Conservation (phyloP, 2,329 filamentous ascomycete genomes). For the Neonectria hederae region DNA sequence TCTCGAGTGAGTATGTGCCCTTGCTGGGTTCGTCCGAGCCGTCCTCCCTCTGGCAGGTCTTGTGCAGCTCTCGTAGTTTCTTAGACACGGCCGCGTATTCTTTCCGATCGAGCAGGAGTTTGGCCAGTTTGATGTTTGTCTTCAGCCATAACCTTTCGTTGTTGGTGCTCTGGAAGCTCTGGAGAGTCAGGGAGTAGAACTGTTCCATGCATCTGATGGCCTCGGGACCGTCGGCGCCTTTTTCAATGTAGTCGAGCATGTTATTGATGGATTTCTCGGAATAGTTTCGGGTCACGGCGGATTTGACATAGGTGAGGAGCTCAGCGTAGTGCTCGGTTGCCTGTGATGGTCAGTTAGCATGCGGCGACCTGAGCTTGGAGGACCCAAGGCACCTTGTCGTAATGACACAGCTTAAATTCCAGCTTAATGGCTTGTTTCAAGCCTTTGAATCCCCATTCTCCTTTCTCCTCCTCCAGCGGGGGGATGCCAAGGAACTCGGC, state of each 20-base stretch:
- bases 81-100: constrained; percentile 82
- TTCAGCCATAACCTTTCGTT: constrained; percentile 98
- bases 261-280: constrained; percentile 99
- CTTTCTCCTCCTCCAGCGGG: constrained; percentile 85
- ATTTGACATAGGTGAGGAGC: constrained; percentile 96
- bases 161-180: constrained; percentile 96
- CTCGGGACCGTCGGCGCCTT: constrained; percentile 76
- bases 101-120: constrained; percentile 89
- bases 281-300: constrained; percentile 95
- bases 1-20: constrained; percentile 93
- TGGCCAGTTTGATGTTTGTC: constrained; percentile 96
- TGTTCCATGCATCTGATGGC: constrained; percentile 85
- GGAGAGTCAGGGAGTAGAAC: constrained; percentile 92
- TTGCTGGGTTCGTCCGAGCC: constrained; percentile 92
- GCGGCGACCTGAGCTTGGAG: neutral
- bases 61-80: constrained; percentile 89
- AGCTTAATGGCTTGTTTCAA: constrained; percentile 98
- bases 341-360: constrained; percentile 68
- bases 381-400: constrained; percentile 72
- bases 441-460: constrained; percentile 98
- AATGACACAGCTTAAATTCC: constrained; percentile 91
- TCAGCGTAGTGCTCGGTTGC: constrained; percentile 93
- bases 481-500: constrained; percentile 92
- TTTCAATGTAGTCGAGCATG: constrained; percentile 98
- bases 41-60: constrained; percentile 86